Base-by-base conservation (phyloP, 352 stramenopile genomes). In the Globisporangium megalacanthum region DNA sequence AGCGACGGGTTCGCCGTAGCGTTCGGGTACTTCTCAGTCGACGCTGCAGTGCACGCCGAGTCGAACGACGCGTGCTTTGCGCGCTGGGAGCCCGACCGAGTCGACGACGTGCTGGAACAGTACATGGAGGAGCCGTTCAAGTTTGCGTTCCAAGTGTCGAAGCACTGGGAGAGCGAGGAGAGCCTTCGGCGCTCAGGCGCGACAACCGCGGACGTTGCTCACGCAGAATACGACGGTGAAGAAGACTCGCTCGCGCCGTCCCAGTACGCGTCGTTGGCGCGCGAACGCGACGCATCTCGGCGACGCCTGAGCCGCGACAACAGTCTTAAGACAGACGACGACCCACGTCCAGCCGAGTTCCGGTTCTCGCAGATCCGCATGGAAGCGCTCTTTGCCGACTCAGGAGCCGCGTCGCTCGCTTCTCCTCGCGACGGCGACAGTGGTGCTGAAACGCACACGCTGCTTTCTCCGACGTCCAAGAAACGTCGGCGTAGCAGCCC, bases 301-400 rank as follows among this genome's bases (percentile, higher is more conserved):
- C 54, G 47, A 35, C 48, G 37, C 14, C 49, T 49, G 2, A 19
- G 39, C 17, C 50, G 37, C 37, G 44, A 39, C 13, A 20, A 13
- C 15, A 60, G 20, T 6, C 7, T 31, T 3, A 53, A 48, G 29
- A n/a, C 20, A 3, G 47, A 55, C 4, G n/a, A 37, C 5, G 81
- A 91, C 61, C 77, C 81, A 42, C 71, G 79, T 2, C 75, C 79
- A 8, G 62, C 68, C n/a, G 69, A 80, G 46, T 89, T 89, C 46
- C 72, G 79, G 13, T 83, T 82, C 56, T 93, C 83, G 8, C 69
- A 80, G 25, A 91, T 93, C 58, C 73, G 83, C 42, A 86, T 89
- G 75, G 78, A 89, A 46, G 80, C 83, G 41, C 71, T 93, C 13
- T 93, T 88, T 51, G 71, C 77, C 10, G 56, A 73, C 10, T 29